Conservation (phyloP, 164 flowering plant species). For the Liriodendron chinense region DNA sequence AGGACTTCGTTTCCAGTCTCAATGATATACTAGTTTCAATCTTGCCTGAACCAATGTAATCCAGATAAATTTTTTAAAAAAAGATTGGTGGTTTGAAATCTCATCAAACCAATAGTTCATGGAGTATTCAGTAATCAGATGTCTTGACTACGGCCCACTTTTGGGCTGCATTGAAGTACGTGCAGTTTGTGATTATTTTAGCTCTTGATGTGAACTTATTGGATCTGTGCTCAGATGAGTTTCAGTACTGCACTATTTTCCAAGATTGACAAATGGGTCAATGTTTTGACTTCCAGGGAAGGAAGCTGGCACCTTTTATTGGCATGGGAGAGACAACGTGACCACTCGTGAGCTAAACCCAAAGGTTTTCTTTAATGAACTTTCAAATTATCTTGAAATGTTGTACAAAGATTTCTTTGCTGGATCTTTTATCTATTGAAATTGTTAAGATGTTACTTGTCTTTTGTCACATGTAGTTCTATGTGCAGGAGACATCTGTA, state of each 20-base stretch:
- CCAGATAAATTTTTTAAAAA: no score
- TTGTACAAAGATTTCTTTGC: not conserved
- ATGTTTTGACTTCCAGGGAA: constrained; percentile 48
- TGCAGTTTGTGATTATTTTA: no score
- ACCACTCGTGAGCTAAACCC: constrained; percentile 84
- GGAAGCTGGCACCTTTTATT: constrained; percentile 55
- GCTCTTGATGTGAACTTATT: no score
- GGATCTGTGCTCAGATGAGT: no score
- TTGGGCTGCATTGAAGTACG: no score
- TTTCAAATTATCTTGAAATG: not conserved
- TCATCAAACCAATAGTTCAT: no score
- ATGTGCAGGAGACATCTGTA: not conserved
- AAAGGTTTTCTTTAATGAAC: constrained; percentile 43
- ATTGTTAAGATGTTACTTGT: not conserved
- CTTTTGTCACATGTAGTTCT: not conserved
- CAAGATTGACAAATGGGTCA: not conserved
- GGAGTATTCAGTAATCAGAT: no score
- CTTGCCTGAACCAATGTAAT: no score
- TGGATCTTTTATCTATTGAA: not conserved
- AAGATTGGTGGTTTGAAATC: no score
- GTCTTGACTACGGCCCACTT: no score
- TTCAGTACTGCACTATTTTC: not conserved
- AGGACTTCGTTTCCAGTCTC: no score
- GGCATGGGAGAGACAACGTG: constrained; percentile 92
- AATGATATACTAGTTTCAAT: no score